Percentiles rank a stretch among this genome's conserved stretches.
phyloP scores from a whole-genome alignment of 805 yeast species.

The Pichia sporocuriosa region DNA sequence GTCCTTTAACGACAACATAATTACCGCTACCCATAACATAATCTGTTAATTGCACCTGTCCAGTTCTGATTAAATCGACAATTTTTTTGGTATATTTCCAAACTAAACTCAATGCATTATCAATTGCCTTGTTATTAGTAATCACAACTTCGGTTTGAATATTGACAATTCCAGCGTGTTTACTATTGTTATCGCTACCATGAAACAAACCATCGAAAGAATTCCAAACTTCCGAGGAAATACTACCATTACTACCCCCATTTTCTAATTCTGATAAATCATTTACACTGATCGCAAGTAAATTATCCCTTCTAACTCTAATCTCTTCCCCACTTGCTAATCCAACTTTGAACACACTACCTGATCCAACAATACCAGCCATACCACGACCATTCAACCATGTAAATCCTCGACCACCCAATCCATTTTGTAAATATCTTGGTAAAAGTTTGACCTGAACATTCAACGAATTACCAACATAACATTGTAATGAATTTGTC shows the following conservation, averaged over 20 bases:
- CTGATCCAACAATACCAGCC: conserved; percentile 47
- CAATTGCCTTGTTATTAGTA: conserved; percentile 1
- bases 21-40: conserved; percentile 32
- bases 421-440: conserved; percentile 28
- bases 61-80: background rate
- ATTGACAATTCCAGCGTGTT: background rate
- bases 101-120: background rate
- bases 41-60: conserved; percentile 10
- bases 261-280: conserved; percentile 38
- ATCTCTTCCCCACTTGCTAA: conserved; percentile 42
- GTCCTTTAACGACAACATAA: conserved; percentile 48
- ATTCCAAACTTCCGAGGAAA: conserved; percentile 14
- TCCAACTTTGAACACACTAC: conserved; percentile 43
- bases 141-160: background rate
- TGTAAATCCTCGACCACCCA: conserved; percentile 35
- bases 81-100: background rate
- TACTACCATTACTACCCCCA: conserved; percentile 12
- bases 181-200: background rate
- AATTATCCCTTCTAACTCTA: conserved; percentile 37
- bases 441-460: conserved; percentile 37
- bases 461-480: conserved; percentile 45
- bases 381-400: conserved; percentile 53
- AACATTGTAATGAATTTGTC: conserved; percentile 41
- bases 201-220: conserved; percentile 9
- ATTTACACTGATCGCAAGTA: conserved; percentile 45